Evolutionary conservation across 2,329 filamentous ascomycete species (phyloP).

Genomic region (Sporothrix euskadiensis): DNA sequence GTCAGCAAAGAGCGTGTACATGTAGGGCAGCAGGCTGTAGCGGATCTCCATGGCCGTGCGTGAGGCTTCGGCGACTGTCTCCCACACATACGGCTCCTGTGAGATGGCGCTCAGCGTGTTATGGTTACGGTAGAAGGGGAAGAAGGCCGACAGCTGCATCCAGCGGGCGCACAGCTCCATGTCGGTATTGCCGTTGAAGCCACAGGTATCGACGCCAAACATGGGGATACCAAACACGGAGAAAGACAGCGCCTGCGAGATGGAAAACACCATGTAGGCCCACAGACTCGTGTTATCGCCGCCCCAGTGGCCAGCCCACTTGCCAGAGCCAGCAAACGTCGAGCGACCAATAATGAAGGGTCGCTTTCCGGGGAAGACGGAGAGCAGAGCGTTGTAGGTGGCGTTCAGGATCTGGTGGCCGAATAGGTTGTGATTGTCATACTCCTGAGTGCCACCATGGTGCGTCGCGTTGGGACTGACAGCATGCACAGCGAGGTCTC

Average conservation of each 20-base stretch:
- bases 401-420: slow-evolving; percentile 75
- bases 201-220: slow-evolving; percentile 74
- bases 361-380: slow-evolving; percentile 65
- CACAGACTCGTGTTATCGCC: slow-evolving; percentile 60
- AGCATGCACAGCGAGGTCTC: slow-evolving; percentile 71
- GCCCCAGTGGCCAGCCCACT: slow-evolving; percentile 65
- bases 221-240: slow-evolving; percentile 68
- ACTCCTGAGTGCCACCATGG: slow-evolving; percentile 69
- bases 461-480: slow-evolving; percentile 78
- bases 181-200: slow-evolving; percentile 67
- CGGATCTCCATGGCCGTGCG: slow-evolving; percentile 68
- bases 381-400: slow-evolving; percentile 69
- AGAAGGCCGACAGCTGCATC: slow-evolving; percentile 71
- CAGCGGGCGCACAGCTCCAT: slow-evolving; percentile 73
- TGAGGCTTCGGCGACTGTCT: slow-evolving; percentile 62
- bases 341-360: slow-evolving; percentile 82
- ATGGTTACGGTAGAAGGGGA: slow-evolving; percentile 76
- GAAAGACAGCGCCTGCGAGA: slow-evolving; percentile 61
- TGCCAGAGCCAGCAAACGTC: slow-evolving; percentile 75
- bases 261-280: slow-evolving; percentile 59
- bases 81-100: slow-evolving; percentile 75
- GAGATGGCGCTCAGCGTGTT: slow-evolving; percentile 43
- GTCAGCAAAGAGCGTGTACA: slow-evolving; percentile 69
- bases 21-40: slow-evolving; percentile 79
- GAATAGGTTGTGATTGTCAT: slow-evolving; percentile 79